These are phyloP conservation scores for Penicillium corylophilum DNA, from an alignment of 2,329 filamentous ascomycete species.

Conservation along the genomic window DNA sequence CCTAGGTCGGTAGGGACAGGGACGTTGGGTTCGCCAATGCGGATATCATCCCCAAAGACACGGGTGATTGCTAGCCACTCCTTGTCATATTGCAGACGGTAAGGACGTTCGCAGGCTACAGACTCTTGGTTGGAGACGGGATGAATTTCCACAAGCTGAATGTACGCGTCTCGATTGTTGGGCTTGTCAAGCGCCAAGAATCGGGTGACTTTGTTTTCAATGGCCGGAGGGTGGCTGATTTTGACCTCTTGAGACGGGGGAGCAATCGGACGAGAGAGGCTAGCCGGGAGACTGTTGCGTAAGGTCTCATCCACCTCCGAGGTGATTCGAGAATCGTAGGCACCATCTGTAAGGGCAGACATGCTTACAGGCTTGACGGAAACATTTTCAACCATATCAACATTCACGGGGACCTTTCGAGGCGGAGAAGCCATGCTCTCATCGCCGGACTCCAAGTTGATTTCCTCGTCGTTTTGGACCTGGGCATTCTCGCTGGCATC, in stretches of 20 bases:
- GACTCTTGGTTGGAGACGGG: slow-evolving; percentile 43
- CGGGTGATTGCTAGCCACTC: slow-evolving; percentile 96
- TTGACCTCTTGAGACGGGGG: slow-evolving; percentile 37
- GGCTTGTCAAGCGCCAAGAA: slow-evolving; percentile 93
- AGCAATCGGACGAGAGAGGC: slow-evolving; percentile 26
- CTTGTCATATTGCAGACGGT: slow-evolving; percentile 74
- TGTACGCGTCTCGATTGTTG: slow-evolving; percentile 68
- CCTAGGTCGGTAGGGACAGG: slow-evolving; percentile 61
- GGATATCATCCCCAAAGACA: slow-evolving; percentile 67
- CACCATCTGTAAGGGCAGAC: slow-evolving; percentile 1
- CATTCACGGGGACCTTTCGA: neutral
- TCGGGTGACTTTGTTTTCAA: slow-evolving; percentile 74
- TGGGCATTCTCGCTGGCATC: neutral
- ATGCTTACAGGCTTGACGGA: neutral
- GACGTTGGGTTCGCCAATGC: slow-evolving; percentile 60
- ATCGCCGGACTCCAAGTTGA: neutral
- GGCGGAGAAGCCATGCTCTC: neutral
- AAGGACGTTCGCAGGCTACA: slow-evolving; percentile 44
- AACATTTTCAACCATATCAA: neutral
- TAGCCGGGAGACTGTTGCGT: slow-evolving; percentile 49
- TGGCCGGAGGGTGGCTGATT: slow-evolving; percentile 67
- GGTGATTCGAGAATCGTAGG: slow-evolving; percentile 3
- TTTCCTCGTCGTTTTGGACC: neutral
- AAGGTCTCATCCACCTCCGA: slow-evolving; percentile 60
- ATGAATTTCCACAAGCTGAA: slow-evolving; percentile 71